Base-by-base conservation (phyloP, 169 alveolate species). In the Amoebophrya sp. region DNA sequence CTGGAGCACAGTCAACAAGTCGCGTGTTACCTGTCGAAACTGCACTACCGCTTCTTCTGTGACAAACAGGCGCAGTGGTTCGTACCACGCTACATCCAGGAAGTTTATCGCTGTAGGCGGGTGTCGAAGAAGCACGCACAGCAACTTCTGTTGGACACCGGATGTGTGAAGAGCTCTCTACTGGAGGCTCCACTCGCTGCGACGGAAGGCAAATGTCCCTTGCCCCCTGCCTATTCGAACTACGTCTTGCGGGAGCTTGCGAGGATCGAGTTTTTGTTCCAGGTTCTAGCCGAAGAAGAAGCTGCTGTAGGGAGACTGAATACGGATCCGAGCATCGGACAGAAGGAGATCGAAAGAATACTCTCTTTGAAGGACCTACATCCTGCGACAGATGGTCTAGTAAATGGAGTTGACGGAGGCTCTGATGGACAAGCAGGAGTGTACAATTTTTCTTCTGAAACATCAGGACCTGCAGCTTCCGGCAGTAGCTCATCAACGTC, bases 1-100 rank as follows among this genome's bases (percentile, higher is more conserved):
- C 18, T 0, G 26, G 2, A 1, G 83, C 83, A 65, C 83, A 26
- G 83, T 36, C 1, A 1, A 1, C 33, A 26, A 18, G 1, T 10
- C 83, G 2, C 38, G 39, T 29, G 36, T 29, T 65, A 65, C 33
- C 26, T 65, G 83, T 65, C 83, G 33, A 26, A 65, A 36, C 26
- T 65, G 26, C 83, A 65, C 83, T 65, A 65, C 83, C 2, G 83
- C 38, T 65, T 65, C n/a, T 65, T 65, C 83, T 6, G 36, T 10
- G 83, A 65, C 83, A 65, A 65, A 36, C 83, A 65, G 39, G 83
- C 83, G 83, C 83, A 65, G 83, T 65, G 83, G 83, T 65, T 65
- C 33, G 26, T 65, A 0, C 83, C 83, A 36, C 83, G 83, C 36
- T 65, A 26, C 83, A 65, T 36, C 83, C 36, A 6, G 39, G 83